Conservation (phyloP, 179 eudicot species). For the Corrigiola litoralis region DNA sequence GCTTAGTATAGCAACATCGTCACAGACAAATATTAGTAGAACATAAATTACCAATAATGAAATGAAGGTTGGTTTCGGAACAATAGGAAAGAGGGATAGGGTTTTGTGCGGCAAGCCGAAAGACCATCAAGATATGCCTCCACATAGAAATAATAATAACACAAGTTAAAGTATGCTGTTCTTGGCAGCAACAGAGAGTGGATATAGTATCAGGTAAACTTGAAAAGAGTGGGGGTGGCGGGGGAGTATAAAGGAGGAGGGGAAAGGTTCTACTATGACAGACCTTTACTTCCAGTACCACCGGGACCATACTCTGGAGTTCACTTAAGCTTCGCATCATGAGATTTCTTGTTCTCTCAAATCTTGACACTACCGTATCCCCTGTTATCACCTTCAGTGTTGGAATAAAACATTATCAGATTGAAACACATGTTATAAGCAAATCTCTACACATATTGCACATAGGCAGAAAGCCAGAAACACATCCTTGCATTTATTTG, state of each 20-base stretch:
- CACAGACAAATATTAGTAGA: neutral
- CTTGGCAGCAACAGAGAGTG: neutral
- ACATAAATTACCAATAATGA: no score
- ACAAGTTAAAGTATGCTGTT: neutral
- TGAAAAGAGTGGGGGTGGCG: neutral
- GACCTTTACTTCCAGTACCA: constrained; percentile 57
- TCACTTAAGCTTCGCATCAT: constrained; percentile 55
- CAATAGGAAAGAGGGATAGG: neutral
- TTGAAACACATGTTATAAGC: neutral
- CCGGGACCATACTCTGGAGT: constrained; percentile 69
- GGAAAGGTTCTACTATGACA: constrained; percentile 6
- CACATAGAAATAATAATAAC: neutral
- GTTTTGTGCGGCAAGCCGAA: neutral
- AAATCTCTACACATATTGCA: neutral
- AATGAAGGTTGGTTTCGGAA: no score
- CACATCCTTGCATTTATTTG: no score
- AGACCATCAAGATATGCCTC: neutral
- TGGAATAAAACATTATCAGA: neutral
- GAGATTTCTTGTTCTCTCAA: constrained; percentile 43
- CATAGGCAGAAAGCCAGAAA: no score
- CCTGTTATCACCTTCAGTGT: constrained; percentile 65
- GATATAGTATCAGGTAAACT: neutral
- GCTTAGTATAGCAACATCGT: constrained; percentile 7
- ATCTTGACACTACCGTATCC: constrained; percentile 47
- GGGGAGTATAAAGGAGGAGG: neutral